A percentile compares a stretch with the other conserved stretches of the same genome.
Evolutionary conservation across 176 grass and related monocot species (phyloP).

Genomic region (Leersia perrieri): DNA sequence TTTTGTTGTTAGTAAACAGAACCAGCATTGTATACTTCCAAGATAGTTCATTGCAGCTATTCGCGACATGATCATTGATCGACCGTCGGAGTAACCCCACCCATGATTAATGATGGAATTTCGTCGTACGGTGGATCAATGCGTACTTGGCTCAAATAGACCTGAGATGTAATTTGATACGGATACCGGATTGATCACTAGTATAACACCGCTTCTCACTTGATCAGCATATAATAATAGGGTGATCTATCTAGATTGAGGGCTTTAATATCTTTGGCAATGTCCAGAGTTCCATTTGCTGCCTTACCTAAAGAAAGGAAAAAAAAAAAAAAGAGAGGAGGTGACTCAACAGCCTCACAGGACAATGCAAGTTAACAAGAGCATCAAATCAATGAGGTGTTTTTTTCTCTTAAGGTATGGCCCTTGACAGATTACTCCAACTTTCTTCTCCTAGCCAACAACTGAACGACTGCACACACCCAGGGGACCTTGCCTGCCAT

Average conservation of each 20-base stretch:
- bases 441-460: conserved; percentile 25
- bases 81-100: conserved; percentile 21
- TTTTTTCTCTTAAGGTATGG: not conserved
- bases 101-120: conserved; percentile 36
- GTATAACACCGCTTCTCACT: not conserved
- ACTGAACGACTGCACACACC: not conserved
- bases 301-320: conserved; percentile 30
- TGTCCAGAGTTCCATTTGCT: conserved; percentile 40
- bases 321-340: not conserved
- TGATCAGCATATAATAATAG: not conserved
- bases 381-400: conserved; percentile 40
- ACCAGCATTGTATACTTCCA: conserved; percentile 1
- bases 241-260: not conserved
- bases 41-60: conserved; percentile 16
- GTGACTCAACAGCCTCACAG: conserved; percentile 6
- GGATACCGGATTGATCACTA: not conserved
- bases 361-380: not conserved
- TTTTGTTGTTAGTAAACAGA: conserved; percentile 11
- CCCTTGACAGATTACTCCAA: not conserved
- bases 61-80: conserved; percentile 21
- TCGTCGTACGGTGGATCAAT: not conserved
- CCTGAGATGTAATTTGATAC: not conserved
- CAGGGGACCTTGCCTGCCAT: conserved; percentile 15
- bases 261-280: conserved; percentile 8
- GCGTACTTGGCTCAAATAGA: not conserved